Evolutionary conservation across 306 rosid species (phyloP), one percentile per base, ranked within the genome.

Genomic region (Glycyrrhiza uralensis): DNA sequence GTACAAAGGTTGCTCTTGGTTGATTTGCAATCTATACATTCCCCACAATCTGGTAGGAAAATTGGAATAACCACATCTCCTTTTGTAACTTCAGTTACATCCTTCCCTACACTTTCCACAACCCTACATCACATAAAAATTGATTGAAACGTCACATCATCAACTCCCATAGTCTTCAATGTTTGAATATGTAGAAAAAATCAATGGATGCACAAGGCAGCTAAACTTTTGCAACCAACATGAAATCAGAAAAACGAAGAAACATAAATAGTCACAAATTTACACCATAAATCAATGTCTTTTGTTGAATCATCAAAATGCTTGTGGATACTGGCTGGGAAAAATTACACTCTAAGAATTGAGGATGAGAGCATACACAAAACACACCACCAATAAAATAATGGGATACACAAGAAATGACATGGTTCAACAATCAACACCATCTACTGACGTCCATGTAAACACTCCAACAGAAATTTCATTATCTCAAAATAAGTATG

Each of bases 81-180:
- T 81, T 77, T 83, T 14, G 2, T 56, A 14, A 90, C 84, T 83
- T 90, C 97, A 56, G 57, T 63, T 29, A 93, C 92, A 58, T 65
- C 81, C 45, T 83, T 83, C 42, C 96, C 97, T 58, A 88, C 85
- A 75, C 96, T 93, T 82, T 93, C 96, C 74, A 93, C 92, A 58
- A 88, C 80, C 79, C 97, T 93, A 22, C 38, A 38, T 39, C 66
- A 52, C n/a, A 60, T 2, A 15, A 35, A 79, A 52, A 54, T 54
- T 15, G 13, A 28, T 49, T n/a, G 17, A 69, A 69, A 69, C 30
- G 28, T n/a, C 28, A 36, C 14, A 14, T 3, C 47, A 32, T 30
- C 42, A 66, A 11, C 12, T 56, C 15, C 13, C 4, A 13, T 35
- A 67, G 18, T 22, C 32, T 57, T 57, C 28, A 45, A 33, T 54